These are phyloP conservation scores for Malassezia dermatis DNA, from an alignment of 1,284 basidiomycete genomes.

Conservation along the genomic window DNA sequence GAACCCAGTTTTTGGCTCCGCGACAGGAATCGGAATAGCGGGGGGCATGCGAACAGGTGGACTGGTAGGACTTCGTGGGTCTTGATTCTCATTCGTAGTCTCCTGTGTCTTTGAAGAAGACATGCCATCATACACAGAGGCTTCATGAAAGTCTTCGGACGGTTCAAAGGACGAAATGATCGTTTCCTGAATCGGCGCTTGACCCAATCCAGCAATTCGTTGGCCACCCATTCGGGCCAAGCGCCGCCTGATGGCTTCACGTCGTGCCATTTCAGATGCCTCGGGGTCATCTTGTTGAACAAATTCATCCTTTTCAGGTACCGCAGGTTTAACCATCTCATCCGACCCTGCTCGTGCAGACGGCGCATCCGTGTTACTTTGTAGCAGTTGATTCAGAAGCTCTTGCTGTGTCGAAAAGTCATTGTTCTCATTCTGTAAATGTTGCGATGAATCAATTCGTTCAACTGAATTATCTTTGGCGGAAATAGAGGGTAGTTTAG, in stretches of 20 bases:
- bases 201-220: constrained; percentile 1
- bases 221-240: constrained; percentile 11
- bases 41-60: not conserved
- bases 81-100: not conserved
- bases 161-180: not conserved
- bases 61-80: not conserved
- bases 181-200: not conserved
- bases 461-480: not conserved
- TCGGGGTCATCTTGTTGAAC: not conserved
- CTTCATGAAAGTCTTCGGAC: too few species aligned
- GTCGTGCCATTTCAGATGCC: not conserved
- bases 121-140: not conserved
- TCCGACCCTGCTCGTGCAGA: not conserved
- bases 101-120: not conserved
- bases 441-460: not conserved
- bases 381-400: constrained; percentile 5
- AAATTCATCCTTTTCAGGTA: not conserved
- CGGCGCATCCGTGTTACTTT: not conserved
- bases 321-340: not conserved
- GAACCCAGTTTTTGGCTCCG: not conserved
- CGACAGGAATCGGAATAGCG: not conserved
- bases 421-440: not conserved
- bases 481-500: not conserved
- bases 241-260: constrained; percentile 2
- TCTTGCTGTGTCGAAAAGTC: constrained; percentile 6